phyloP scores from a whole-genome alignment of 2,329 filamentous ascomycete genomes.

The Decorospora gaudefroyi region DNA sequence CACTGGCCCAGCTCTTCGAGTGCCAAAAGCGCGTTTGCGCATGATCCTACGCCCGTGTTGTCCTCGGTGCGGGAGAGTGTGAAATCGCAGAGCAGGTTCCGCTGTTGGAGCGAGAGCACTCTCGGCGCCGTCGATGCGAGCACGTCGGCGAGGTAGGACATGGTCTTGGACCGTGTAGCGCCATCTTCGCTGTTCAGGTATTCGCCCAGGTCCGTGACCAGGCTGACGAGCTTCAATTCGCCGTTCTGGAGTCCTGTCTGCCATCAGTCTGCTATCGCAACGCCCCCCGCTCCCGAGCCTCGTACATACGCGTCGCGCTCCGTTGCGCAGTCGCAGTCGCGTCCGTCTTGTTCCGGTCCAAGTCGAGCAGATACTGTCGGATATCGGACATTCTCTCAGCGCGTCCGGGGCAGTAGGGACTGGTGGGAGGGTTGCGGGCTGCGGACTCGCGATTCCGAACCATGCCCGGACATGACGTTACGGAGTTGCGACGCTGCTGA shows the following conservation, averaged over 20 bases:
- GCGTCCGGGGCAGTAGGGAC: conserved; percentile 5
- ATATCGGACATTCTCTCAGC: conserved; percentile 56
- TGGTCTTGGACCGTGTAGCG: conserved; percentile 61
- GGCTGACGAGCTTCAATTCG: conserved; percentile 63
- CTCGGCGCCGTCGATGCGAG: conserved; percentile 57
- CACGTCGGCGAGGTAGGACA: conserved; percentile 58
- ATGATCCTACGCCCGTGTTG: conserved; percentile 58
- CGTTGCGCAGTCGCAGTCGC: conserved; percentile 50
- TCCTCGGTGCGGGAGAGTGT: conserved; percentile 66
- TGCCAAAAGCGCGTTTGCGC: conserved; percentile 62
- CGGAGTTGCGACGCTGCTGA: conserved; percentile 21
- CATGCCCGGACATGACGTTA: conserved; percentile 25
- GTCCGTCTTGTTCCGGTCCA: conserved; percentile 55
- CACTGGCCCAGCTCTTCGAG: conserved; percentile 65
- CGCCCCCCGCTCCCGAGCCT: conserved; percentile 14
- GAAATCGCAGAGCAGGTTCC: conserved; percentile 63
- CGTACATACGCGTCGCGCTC: conserved; percentile 49
- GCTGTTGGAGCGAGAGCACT: conserved; percentile 64
- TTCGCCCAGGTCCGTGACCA: conserved; percentile 67
- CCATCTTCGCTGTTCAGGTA: conserved; percentile 70
- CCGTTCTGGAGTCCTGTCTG: conserved; percentile 61
- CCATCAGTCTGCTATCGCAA: conserved; percentile 24
- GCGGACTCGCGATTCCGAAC: conserved; percentile 16
- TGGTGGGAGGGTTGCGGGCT: conserved; percentile 1
- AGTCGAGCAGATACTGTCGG: conserved; percentile 57